These are phyloP conservation scores for Acorus calamus DNA, from an alignment of 106 monocot genomes.

Conservation along the genomic window DNA sequence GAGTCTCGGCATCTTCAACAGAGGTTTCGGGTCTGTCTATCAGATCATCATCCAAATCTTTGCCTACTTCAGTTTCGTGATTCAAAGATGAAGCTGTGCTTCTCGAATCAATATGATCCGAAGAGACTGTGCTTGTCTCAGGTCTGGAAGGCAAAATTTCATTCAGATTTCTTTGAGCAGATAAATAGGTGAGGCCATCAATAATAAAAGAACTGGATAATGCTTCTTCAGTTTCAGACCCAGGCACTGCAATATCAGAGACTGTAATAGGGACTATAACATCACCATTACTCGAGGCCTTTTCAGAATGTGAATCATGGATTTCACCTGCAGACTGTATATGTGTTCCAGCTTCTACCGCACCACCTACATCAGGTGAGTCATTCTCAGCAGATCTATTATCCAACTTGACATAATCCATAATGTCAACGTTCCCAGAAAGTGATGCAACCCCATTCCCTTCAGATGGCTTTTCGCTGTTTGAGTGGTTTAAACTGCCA, in stretches of 20 bases:
- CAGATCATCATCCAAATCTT: slow-evolving; percentile 13
- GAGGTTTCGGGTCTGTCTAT: not conserved
- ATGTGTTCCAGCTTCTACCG: too few species aligned
- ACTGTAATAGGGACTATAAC: slow-evolving; percentile 6
- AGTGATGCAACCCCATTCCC: not conserved
- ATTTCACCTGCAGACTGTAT: slow-evolving; percentile 2
- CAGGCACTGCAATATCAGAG: slow-evolving; percentile 6
- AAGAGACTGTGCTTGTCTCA: slow-evolving; percentile 1
- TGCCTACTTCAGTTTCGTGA: not conserved
- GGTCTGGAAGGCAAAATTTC: slow-evolving; percentile 12
- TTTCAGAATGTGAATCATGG: slow-evolving; percentile 3
- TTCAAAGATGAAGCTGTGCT: not conserved
- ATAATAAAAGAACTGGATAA: slow-evolving; percentile 12
- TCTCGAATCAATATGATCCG: not conserved
- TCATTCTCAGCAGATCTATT: too few species aligned
- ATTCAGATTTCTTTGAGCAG: slow-evolving; percentile 6
- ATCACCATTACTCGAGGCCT: slow-evolving; percentile 7
- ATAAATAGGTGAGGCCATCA: slow-evolving; percentile 6
- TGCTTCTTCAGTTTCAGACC: slow-evolving; percentile 8
- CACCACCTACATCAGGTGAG: too few species aligned
- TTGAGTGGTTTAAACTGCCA: slow-evolving; percentile 6
- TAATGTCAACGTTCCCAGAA: too few species aligned
- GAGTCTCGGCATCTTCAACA: not conserved
- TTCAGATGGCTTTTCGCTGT: slow-evolving; percentile 4
- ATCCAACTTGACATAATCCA: too few species aligned